phyloP scores from a whole-genome alignment of 2,329 filamentous ascomycete genomes.

The Trichoderma sp. region DNA sequence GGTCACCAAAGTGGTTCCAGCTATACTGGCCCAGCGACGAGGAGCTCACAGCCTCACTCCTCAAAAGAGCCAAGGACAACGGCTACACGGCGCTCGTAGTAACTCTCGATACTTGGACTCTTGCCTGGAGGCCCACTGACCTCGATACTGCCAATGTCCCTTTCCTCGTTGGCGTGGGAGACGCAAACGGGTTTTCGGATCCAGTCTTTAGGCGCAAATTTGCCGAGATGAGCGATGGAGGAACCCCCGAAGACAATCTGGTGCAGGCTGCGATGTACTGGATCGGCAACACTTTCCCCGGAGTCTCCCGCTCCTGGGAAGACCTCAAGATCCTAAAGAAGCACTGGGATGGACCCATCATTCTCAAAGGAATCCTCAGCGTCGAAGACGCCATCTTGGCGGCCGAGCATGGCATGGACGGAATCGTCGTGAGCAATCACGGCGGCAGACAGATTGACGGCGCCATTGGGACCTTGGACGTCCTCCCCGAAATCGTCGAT shows the following conservation, averaged over 20 bases:
- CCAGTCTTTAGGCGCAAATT: conserved; percentile 56
- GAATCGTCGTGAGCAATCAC: conserved; percentile 47
- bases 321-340: conserved; percentile 59
- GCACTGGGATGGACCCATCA: conserved; percentile 59
- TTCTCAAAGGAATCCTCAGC: conserved; percentile 46
- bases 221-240: conserved; percentile 44
- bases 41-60: conserved; percentile 64
- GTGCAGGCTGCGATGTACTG: conserved; percentile 55
- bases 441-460: conserved; percentile 47
- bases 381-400: conserved; percentile 45
- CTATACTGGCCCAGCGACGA: conserved; percentile 72
- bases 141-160: conserved; percentile 64
- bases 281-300: conserved; percentile 54
- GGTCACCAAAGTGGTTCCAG: conserved; percentile 68
- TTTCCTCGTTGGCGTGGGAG: conserved; percentile 61
- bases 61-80: conserved; percentile 60
- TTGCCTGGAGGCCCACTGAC: conserved; percentile 70
- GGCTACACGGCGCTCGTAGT: conserved; percentile 69
- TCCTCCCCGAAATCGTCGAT: conserved; percentile 49
- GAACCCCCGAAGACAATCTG: conserved; percentile 50
- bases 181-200: conserved; percentile 65
- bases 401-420: conserved; percentile 41
- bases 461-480: conserved; percentile 53
- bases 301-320: conserved; percentile 56
- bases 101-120: conserved; percentile 70